Evolutionary conservation across 257 asterid genomes (phyloP), one percentile per base, ranked within the genome.

Genomic region (Anisodus tanguticus): DNA sequence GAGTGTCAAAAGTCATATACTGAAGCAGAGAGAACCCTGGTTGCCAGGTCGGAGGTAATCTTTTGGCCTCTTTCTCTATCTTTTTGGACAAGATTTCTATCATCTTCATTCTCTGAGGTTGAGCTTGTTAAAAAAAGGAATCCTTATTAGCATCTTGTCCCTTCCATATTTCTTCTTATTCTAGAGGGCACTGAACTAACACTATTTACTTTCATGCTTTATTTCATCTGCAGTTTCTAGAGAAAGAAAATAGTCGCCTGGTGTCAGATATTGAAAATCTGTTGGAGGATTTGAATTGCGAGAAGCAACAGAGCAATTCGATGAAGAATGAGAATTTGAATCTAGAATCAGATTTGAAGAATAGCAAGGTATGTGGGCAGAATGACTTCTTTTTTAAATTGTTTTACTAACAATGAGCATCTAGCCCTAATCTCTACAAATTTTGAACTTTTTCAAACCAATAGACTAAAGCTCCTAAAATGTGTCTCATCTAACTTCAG

Each of bases 41-140:
- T 83, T 88, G 87, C 91, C 88, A 93, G 90, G 91, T 90, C 94
- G 5, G 94, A 95, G 99, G 98, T 95, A 91, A 81, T 80, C 43
- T 82, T 83, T 84, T 89, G 64, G 11, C 79, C 83, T 37, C 83
- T 17, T 76, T 70, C 37, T 15, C 55, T 47, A 22, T 78, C 53
- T 77, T 53, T 53, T 54, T 15, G 11, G 49, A 53, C 49, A 19
- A 22, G 19, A 74, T 74, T 49, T 31, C 82, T 54, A 31, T 53
- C 82, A 8, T 53, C 9, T 53, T 55, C 15, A 6, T 77, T 77
- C 26, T 77, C 64, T 77, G 82, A 77, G 49, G 26, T 77, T 77
- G 64, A 31, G 64, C 82, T 77, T 53, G 12, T 41, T 53, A 77
- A 77, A 77, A 12, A 15, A 26, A 8, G 82, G 49, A 31, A 53